phyloP scores from a whole-genome alignment of 768 basidiomycete species.

The Cyclocybe cylindracea region DNA sequence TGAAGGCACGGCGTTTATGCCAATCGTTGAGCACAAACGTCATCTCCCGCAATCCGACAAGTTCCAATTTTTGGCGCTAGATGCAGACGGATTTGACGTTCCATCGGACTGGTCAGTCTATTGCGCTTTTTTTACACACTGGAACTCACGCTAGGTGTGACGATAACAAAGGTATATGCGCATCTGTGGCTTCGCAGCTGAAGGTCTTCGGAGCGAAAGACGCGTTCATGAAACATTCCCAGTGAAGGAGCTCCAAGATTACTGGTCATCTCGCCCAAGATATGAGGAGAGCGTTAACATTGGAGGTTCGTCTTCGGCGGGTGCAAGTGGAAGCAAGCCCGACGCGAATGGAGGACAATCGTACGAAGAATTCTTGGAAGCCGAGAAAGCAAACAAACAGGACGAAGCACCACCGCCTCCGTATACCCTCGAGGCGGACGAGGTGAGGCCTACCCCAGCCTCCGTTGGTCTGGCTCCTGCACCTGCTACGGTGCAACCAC shows the following conservation, averaged over 20 bases:
- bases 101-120: constrained; percentile 75
- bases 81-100: constrained; percentile 75
- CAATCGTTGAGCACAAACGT: constrained; percentile 58
- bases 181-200: constrained; percentile 70
- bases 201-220: constrained; percentile 67
- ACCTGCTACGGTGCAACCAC: neutral
- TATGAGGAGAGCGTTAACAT: constrained; percentile 40
- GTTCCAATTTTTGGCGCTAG: constrained; percentile 68
- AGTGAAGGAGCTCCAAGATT: constrained; percentile 71
- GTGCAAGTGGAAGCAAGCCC: constrained; percentile 15
- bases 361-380: constrained; percentile 51
- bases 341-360: constrained; percentile 25
- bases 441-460: constrained; percentile 5
- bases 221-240: constrained; percentile 64
- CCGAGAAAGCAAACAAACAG: constrained; percentile 38
- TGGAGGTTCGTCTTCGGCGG: neutral
- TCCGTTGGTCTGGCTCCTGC: too few relatives aligned
- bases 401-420: constrained; percentile 70
- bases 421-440: constrained; percentile 58
- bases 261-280: constrained; percentile 65
- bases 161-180: constrained; percentile 67
- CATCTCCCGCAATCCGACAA: constrained; percentile 61
- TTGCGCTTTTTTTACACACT: constrained; percentile 6
- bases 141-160: neutral
- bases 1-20: constrained; percentile 84